Base-by-base conservation (phyloP, 2,329 filamentous ascomycete genomes). In the Alternaria ventricosa region DNA sequence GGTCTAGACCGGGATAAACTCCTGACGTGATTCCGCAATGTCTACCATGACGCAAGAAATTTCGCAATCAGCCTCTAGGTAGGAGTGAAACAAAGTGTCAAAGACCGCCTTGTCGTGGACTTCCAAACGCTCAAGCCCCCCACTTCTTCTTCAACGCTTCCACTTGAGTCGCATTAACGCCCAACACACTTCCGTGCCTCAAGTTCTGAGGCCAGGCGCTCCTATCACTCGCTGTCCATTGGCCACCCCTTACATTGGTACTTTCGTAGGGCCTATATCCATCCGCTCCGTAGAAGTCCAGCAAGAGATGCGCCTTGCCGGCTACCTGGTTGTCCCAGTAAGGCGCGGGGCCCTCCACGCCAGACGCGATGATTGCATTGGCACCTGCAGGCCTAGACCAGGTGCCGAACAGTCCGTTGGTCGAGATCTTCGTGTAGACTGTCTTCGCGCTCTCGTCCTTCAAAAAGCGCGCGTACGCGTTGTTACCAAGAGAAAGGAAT, bases 371-470 rank as follows among this genome's bases (percentile, higher is more conserved):
- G 9, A 80, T 79, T 0, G 83, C 82, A 4, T 60, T 67, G 9
- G 71, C 68, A 3, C 84, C 84, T 2, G 83, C 85, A 0, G 83
- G 82, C 0, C 85, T 78, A 1, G 82, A 84, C 85, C 85, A 87
- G 1, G 78, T 82, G 1, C 86, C 85, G 58, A 87, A 85, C 0
- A 88, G 73, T 0, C 86, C 86, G 0, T 69, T 80, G 0, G 82
- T 81, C 4, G 81, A 83, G 53, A 82, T 80, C 66, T 87, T 85
- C 30, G 82, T 80, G 62, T 85, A 88, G 22, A 88, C 85, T 0
- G 81, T 83, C 65, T 85, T 85, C 3, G 78, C 81, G 1, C 82
- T 80, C 71, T 88, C 85, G 73, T 87, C 84, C 67, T 87, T 87
- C 75, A 87, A 79, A 75, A 87, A 88, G 47, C 86, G 82, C 6